These are phyloP conservation scores for Jacaranda copaia DNA, from an alignment of 257 asterid genomes.

Conservation along the genomic window DNA sequence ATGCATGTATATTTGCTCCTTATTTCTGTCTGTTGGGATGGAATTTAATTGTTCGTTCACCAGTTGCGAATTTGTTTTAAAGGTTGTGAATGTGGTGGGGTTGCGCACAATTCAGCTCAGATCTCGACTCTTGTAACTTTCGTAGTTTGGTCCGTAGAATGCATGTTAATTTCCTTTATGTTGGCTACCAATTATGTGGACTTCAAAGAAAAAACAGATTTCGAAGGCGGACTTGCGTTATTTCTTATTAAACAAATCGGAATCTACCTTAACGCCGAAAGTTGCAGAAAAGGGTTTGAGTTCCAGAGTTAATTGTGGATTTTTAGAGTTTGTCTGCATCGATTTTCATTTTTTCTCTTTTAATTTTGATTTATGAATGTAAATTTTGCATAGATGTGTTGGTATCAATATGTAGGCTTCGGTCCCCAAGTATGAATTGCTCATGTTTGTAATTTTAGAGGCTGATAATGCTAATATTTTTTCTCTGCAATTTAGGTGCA, in stretches of 20 bases:
- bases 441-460: not conserved
- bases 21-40: not conserved
- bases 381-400: not conserved
- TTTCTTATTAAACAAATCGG: not conserved
- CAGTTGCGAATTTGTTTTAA: not conserved
- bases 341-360: not conserved
- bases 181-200: not conserved
- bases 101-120: slow-evolving; percentile 31
- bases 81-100: slow-evolving; percentile 26
- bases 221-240: not conserved
- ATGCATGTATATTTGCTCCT: too few relatives aligned
- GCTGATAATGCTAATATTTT: not conserved
- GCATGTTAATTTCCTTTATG: slow-evolving; percentile 22
- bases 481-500: not conserved
- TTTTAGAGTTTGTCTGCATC: not conserved
- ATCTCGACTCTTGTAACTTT: slow-evolving; percentile 23
- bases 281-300: not conserved
- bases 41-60: slow-evolving; percentile 6
- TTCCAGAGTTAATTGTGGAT: slow-evolving; percentile 11
- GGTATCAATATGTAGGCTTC: not conserved
- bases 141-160: slow-evolving; percentile 16
- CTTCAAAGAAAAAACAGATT: slow-evolving; percentile 2
- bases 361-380: not conserved
- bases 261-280: not conserved
- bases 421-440: not conserved